Evolutionary conservation across 108 stramenopile genomes (phyloP), one percentile per base, ranked within the genome.

Genomic region (Skeletonema potamos): DNA sequence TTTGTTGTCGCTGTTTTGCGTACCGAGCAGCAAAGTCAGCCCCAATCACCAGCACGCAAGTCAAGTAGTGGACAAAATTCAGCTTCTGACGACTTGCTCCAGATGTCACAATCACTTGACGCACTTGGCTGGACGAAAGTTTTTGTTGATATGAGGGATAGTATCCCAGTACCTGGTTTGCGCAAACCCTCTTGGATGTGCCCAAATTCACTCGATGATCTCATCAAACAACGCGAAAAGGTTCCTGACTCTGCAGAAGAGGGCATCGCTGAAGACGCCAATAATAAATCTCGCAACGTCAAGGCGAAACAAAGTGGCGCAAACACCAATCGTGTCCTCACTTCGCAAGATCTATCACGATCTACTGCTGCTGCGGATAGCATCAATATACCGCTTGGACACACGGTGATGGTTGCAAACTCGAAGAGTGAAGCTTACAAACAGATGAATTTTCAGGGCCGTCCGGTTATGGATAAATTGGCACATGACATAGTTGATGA

Each of bases 111-210:
- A 27, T 80, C 78, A 24, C 71, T 95, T 33, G 91, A 95, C 81
- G 64, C 84, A 8, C 72, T 95, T 27, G 94, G 94, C 27, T 95
- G 94, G 94, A 88, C 89, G 46, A 95, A 95, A 58, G 89, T 95
- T 2, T 92, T 95, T 64, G 77, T 95, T n/a, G 94, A 95, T 62
- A 76, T 90, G 27, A 75, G 91, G 36, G 79, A 82, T 27, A 66
- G 78, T 33, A 83, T 92, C 41, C 90, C 86, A 34, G 57, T 84
- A 10, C 78, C 84, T 15, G 74, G 69, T 37, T 37, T 87, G 39
- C 37, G 79, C 11, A 77, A 61, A 30, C 84, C 84, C 15, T 27
- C 77, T 0, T 85, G 64, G 62, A 28, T 82, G 18, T 54, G 73
- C 29, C 48, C 77, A 0, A 32, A 41, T 58, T 58, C 72, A 9